phyloP scores from a whole-genome alignment of 2,329 filamentous ascomycete species.

The Ambrosiella cleistominuta region DNA sequence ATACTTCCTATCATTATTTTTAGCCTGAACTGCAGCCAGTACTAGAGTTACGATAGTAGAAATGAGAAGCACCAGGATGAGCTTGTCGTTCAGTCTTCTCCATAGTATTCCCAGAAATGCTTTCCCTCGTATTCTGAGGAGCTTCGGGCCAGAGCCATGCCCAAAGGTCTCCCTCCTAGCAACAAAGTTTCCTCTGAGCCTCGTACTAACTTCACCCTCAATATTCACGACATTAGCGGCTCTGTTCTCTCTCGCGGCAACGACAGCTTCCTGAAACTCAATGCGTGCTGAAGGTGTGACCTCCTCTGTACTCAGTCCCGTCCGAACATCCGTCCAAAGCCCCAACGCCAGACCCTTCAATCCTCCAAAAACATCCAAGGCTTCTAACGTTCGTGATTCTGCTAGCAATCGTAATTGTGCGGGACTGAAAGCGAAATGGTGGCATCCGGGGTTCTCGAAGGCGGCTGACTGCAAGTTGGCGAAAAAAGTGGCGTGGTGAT shows the following conservation, averaged over 20 bases:
- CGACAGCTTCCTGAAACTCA: constrained; percentile 31
- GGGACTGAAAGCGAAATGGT: constrained; percentile 36
- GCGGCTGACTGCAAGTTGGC: constrained; percentile 6
- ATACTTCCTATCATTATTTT: constrained; percentile 32
- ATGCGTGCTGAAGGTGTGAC: constrained; percentile 26
- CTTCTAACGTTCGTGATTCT: constrained; percentile 30
- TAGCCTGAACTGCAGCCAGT: constrained; percentile 57
- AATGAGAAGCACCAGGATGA: constrained; percentile 52
- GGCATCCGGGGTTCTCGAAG: constrained; percentile 16
- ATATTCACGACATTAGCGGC: constrained; percentile 15
- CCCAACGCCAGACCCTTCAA: constrained; percentile 33
- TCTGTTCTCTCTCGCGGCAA: constrained; percentile 21
- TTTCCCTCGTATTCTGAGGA: neutral
- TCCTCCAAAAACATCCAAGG: constrained; percentile 35
- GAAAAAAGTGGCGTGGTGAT: constrained; percentile 3
- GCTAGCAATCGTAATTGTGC: constrained; percentile 35
- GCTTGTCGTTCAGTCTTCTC: constrained; percentile 72
- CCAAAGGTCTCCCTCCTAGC: constrained; percentile 4
- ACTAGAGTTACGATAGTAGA: constrained; percentile 58
- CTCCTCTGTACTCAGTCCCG: constrained; percentile 35
- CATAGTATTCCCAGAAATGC: constrained; percentile 24
- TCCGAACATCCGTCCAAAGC: constrained; percentile 28
- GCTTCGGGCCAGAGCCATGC: neutral
- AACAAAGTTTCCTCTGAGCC: neutral
- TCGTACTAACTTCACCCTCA: neutral